These are phyloP conservation scores for Posidonia oceanica DNA, from an alignment of 116 monocot genomes.

Conservation along the genomic window DNA sequence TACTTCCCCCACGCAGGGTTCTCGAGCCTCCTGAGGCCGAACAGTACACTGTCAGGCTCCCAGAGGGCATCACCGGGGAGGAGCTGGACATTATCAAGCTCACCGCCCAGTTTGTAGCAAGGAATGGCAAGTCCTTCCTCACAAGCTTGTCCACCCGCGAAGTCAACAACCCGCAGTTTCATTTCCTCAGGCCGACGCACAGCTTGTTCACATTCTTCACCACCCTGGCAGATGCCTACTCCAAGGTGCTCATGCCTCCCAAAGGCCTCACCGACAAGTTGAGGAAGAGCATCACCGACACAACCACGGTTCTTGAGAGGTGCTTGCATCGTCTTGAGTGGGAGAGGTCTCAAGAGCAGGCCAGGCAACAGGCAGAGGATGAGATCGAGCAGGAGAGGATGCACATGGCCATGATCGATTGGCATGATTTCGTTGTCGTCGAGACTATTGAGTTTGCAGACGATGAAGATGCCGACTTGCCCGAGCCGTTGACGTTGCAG, in stretches of 20 bases:
- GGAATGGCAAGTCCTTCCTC: constrained; percentile 80
- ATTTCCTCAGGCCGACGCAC: constrained; percentile 89
- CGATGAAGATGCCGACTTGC: constrained; percentile 84
- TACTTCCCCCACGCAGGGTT: constrained; percentile 36
- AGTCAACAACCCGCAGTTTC: constrained; percentile 65
- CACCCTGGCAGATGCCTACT: constrained; percentile 80
- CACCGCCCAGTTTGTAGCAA: constrained; percentile 88
- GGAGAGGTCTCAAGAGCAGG: constrained; percentile 98
- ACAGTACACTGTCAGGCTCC: constrained; percentile 78
- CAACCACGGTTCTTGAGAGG: constrained; percentile 69
- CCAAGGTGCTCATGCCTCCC: constrained; percentile 74
- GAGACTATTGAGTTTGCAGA: constrained; percentile 96
- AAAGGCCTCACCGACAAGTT: constrained; percentile 65
- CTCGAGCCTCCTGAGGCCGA: constrained; percentile 79
- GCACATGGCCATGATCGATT: constrained; percentile 98
- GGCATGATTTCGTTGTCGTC: constrained; percentile 98
- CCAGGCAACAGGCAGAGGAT: constrained; percentile 88
- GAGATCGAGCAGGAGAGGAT: constrained; percentile 95
- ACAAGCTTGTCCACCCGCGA: constrained; percentile 53
- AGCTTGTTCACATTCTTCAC: constrained; percentile 98
- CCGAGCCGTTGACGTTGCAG: constrained; percentile 70
- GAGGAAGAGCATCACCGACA: constrained; percentile 28
- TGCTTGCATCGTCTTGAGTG: constrained; percentile 92
- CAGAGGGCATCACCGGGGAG: constrained; percentile 91
- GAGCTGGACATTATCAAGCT: constrained; percentile 96